Base-by-base conservation (phyloP, 805 yeast species). In the Maudiozyma barnettii region DNA sequence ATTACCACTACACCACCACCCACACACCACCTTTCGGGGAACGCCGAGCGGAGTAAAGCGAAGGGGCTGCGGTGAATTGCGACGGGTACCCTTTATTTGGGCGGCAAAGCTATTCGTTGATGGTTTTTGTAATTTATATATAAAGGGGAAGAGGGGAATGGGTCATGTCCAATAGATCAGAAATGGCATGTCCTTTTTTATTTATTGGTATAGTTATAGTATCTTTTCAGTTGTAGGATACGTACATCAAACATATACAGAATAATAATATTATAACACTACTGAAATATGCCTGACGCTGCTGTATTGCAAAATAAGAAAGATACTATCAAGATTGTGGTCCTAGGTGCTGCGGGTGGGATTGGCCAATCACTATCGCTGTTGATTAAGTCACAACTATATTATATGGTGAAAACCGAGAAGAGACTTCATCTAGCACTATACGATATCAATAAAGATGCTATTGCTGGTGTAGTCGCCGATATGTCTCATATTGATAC, bases 281-380 rank as follows among this genome's bases (percentile, higher is more conserved):
- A 13, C 18, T 14, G n/a, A 14, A 33, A 33, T n/a, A 33, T 33
- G 36, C 36, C 36, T 33, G 18, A 14, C 19, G 39, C 36, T 33
- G 18, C 36, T 36, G 39, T n/a, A 4, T 2, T 36, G 20, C 12
- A 42, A 31, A 31, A 30, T 6, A 23, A 39, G 14, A 40, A 8
- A 6, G 13, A 23, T 23, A 40, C 47, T 12, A 33, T 68, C 40
- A 88, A 87, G 73, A 95, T 86, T 46, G 77, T 95, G 48, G 89
- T 88, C 50, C 74, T 82, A 46, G 96, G 96, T 54, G 96, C 96
- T 49, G 89, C 91, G 46, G 95, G 95, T 58, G 96, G 96, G 51
- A 88, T 88, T 63, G 96, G 96, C 47, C 96, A 89, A 73, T 95
- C 96, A 39, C 74, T 88, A 51, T 86, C 95, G 13, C 77, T 89